A percentile compares a stretch with the other conserved stretches of the same genome.
Evolutionary conservation across 1,284 basidiomycete genomes (phyloP).

Genomic region (Trametes sp.): DNA sequence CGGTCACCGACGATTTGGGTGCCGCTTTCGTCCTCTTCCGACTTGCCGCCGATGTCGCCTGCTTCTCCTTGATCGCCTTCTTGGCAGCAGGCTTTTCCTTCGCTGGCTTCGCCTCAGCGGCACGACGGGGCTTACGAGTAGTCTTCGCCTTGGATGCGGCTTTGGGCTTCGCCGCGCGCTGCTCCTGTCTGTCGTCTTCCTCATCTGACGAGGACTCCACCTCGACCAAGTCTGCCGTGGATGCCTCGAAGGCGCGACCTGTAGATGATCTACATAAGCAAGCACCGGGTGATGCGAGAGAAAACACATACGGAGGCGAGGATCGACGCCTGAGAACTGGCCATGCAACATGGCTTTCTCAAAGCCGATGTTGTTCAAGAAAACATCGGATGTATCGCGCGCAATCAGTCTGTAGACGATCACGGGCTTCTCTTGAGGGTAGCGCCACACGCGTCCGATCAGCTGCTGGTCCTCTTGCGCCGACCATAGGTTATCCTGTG

Average conservation of each 20-base stretch:
- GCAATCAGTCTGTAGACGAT: slow-evolving; percentile 27
- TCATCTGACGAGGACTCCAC: no score
- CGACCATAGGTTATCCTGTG: slow-evolving; percentile 35
- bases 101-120: no score
- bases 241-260: neutral
- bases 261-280: neutral
- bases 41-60: no score
- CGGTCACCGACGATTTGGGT: no score
- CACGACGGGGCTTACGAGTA: no score
- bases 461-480: slow-evolving; percentile 32
- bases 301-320: neutral
- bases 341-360: slow-evolving; percentile 20
- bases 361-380: slow-evolving; percentile 19
- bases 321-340: slow-evolving; percentile 9
- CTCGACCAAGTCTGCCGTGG: no score
- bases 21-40: no score
- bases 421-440: slow-evolving; percentile 30
- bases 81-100: no score
- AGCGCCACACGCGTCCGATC: slow-evolving; percentile 26
- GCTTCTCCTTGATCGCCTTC: no score
- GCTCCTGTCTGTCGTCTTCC: no score
- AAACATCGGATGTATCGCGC: slow-evolving; percentile 9
- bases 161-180: no score
- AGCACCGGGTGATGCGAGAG: neutral
- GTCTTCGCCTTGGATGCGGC: no score